Base-by-base conservation (phyloP, 2,329 filamentous ascomycete genomes). In the Fusarium sulawesiense region DNA sequence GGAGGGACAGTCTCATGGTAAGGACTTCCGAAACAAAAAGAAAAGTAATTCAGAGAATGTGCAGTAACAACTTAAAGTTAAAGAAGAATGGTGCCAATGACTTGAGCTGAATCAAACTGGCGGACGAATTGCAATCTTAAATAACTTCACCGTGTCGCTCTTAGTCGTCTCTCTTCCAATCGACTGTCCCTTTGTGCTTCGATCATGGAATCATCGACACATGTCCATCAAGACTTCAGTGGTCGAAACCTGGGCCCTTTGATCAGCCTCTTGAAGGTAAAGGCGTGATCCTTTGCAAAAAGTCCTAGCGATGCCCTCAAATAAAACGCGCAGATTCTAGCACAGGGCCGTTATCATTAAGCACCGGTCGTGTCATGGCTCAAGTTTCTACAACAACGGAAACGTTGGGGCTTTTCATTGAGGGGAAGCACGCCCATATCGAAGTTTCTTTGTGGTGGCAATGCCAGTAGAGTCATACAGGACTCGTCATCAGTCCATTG, bases 1-100 rank as follows among this genome's bases (percentile, higher is more conserved):
- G 70, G 20, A 76, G 21, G 12, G 57, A 64, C 44, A 74, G 50
- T 62, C 61, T 76, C 75, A 77, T 77, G 42, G 16, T 69, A 48
- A 57, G 34, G 29, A 20, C 27, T 53, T 25, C 18, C 9, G 48
- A 16, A 20, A 27, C 23, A 42, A 56, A 20, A 29, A 29, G 27
- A 29, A 32, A 44, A 56, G 18, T 27, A 49, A n/a, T 48, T 51
- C 12, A 53, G 45, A 37, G 32, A 53, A 63, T 61, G 50, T 25
- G 48, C 20, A 34, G 29, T 18, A 49, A 56, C 21, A 16, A 25
- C 29, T 21, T 25, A 13, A 61, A 54, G 50, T 20, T 25, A 14
- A 61, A 54, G 50, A 51, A 61, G 50, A 41, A 45, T 6, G 32
- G 44, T 48, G 27, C 23, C 12, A 20, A 40, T 18, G 23, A n/a